Percentiles rank a stretch among this genome's conserved stretches.
Evolutionary conservation across 257 asterid species (phyloP).

Genomic region (Salvia miltiorrhiza): DNA sequence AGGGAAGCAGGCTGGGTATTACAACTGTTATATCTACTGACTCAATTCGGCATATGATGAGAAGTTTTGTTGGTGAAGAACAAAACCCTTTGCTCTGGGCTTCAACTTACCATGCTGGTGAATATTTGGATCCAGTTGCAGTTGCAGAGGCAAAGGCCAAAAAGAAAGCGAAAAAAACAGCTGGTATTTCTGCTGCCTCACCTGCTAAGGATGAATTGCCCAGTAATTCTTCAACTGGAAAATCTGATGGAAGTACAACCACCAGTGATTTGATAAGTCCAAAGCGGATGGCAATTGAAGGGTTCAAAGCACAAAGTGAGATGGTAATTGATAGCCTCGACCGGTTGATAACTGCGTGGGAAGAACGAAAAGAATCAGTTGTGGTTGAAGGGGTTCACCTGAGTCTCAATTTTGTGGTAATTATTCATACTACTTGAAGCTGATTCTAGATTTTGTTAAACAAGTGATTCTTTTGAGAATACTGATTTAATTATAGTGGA

Average conservation of each 20-base stretch:
- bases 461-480: neutral
- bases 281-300: conserved; percentile 96
- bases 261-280: conserved; percentile 59
- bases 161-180: conserved; percentile 79
- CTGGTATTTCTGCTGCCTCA: conserved; percentile 47
- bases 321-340: conserved; percentile 99
- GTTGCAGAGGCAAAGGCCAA: conserved; percentile 87
- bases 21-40: conserved; percentile 97
- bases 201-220: conserved; percentile 38
- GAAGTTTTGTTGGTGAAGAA: conserved; percentile 92
- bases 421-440: neutral
- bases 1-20: conserved; percentile 97
- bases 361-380: conserved; percentile 91
- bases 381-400: conserved; percentile 99
- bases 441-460: neutral
- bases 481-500: conserved; percentile 16
- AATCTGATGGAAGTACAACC: conserved; percentile 47
- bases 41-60: conserved; percentile 99
- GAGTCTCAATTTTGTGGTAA: conserved; percentile 99
- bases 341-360: conserved; percentile 93
- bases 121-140: conserved; percentile 85
- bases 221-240: conserved; percentile 32
- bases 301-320: conserved; percentile 98
- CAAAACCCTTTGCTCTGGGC: conserved; percentile 97
- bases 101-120: conserved; percentile 98